Evolutionary conservation across 805 yeast species (phyloP).

Genomic region (Saccharomycopsis capsularis): DNA sequence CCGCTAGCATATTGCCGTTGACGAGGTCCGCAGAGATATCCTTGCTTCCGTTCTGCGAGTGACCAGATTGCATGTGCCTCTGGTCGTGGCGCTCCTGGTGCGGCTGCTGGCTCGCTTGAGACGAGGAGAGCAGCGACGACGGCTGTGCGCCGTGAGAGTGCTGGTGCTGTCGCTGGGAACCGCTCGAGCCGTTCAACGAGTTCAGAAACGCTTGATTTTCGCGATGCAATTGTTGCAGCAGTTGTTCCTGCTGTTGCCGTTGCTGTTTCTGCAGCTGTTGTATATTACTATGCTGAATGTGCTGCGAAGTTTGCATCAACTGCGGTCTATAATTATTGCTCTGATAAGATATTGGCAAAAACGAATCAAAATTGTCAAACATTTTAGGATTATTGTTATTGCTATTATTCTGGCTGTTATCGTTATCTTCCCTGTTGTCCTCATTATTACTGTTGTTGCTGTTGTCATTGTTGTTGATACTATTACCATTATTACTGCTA

Average conservation of each 20-base stretch:
- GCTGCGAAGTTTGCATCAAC: too few species aligned
- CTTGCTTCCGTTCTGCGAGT: too few species aligned
- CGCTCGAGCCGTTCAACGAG: too few species aligned
- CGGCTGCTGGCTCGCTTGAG: too few species aligned
- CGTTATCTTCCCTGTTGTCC: not conserved
- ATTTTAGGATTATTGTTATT: not conserved
- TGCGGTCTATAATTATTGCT: not conserved
- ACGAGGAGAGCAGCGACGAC: too few species aligned
- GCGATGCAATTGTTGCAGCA: conserved; percentile 3
- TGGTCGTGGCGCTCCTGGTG: not conserved
- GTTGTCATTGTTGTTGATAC: not conserved
- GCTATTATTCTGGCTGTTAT: not conserved
- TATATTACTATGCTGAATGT: too few species aligned
- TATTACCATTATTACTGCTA: not conserved
- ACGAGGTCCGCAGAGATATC: too few species aligned
- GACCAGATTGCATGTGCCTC: too few species aligned
- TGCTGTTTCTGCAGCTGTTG: not conserved
- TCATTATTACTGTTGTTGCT: not conserved
- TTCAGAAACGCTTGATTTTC: not conserved
- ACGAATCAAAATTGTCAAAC: conserved; percentile 3
- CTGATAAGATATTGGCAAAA: not conserved
- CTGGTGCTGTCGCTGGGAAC: too few species aligned
- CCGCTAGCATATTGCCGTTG: too few species aligned
- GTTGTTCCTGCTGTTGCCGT: not conserved
- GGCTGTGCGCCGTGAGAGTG: too few species aligned